Evolutionary conservation across 352 stramenopile species (phyloP), one percentile per base, ranked within the genome.

Genomic region (Phytophthora melonis): DNA sequence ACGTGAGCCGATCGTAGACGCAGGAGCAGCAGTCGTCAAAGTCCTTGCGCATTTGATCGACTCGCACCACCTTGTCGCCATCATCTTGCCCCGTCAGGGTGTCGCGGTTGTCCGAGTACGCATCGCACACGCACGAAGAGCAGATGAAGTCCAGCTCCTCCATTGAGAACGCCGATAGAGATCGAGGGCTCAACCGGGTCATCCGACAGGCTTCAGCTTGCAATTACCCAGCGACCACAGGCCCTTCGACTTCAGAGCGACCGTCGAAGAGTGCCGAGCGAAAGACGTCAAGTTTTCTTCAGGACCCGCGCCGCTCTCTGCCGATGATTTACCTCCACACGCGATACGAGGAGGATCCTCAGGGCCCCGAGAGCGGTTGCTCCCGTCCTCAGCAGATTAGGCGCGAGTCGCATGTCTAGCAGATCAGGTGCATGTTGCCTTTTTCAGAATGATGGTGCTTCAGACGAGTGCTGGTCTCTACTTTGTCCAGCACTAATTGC

Each of bases 71-170:
- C 25, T 41, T 65, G 7, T 32, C 8, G 43, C 16, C 49, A 27
- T 71, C 67, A 7, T 55, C 30, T 7, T 81, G 70, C 11, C 64
- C 55, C 39, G 75, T 66, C 1, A 84, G 67, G 1, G 62, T 57
- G 30, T 76, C 71, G 39, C 75, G 74, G 30, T 78, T 83, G 13
- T 82, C 76, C 21, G 53, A 39, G 9, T 91, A 77, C 0, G 68
- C 83, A 66, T 87, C 80, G 63, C 85, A 94, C 43, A 87, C 75
- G 43, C 85, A 93, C 30, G 74, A 70, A 25, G 79, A 78, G 65
- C 79, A 87, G 63, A 90, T 89, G 68, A 81, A 87, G 63, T 89
- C 83, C 27, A 93, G 68, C 58, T 91, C 87, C 36, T 93, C 87
- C 75, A 87, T 86, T 5, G 71, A 63, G 63, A 81, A 81, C 8